Evolutionary conservation across 108 stramenopile species (phyloP).

Genomic region (Cyclotella baltica): DNA sequence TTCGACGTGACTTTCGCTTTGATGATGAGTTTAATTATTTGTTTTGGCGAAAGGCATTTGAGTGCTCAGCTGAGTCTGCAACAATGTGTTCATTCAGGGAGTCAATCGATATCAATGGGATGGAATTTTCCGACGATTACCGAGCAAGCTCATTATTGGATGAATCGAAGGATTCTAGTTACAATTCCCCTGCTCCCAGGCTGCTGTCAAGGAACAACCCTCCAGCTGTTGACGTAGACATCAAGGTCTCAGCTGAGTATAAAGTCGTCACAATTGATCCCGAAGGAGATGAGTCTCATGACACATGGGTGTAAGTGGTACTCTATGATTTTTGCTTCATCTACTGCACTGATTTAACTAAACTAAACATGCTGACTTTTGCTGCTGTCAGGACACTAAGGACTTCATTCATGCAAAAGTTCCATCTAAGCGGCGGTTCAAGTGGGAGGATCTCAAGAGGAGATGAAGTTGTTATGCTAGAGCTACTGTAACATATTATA

Average conservation of each 20-base stretch:
- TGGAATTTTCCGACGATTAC: neutral
- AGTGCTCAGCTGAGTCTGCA: conserved; percentile 45
- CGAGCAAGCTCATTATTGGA: neutral
- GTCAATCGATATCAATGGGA: neutral
- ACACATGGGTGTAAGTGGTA: conserved; percentile 78
- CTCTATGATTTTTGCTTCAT: neutral
- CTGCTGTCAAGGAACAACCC: conserved; percentile 25
- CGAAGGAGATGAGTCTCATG: conserved; percentile 67
- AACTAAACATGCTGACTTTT: neutral
- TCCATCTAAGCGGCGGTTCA: conserved; percentile 69
- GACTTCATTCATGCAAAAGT: conserved; percentile 78
- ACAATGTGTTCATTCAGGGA: neutral
- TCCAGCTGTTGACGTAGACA: conserved; percentile 64
- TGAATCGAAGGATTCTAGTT: neutral
- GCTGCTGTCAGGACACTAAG: conserved; percentile 56
- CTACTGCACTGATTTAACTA: neutral
- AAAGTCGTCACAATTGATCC: conserved; percentile 83
- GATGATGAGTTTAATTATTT: conserved; percentile 60
- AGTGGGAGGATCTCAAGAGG: conserved; percentile 73
- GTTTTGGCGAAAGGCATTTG: conserved; percentile 64
- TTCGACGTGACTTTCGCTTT: conserved; percentile 62
- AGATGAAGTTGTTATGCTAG: conserved; percentile 78
- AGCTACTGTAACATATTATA: conserved; percentile 31
- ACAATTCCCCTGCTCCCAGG: conserved; percentile 18
- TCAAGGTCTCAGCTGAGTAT: conserved; percentile 73